Evolutionary conservation across 345 rosid genomes (phyloP), one percentile per base, ranked within the genome.

Genomic region (Eucalyptus viminalis): DNA sequence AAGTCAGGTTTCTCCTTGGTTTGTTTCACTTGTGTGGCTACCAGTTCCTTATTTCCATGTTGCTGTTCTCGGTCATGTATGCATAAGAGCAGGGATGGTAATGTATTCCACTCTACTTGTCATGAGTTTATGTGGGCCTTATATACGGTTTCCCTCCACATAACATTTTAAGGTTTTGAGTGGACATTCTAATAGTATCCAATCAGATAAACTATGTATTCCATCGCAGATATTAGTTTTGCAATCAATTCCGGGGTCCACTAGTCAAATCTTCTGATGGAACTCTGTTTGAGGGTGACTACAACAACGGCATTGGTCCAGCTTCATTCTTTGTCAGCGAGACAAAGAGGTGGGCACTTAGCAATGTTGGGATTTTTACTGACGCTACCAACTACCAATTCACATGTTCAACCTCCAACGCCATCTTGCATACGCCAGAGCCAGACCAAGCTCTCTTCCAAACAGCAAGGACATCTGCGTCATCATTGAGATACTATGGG

Each of bases 401-500:
- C 88, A 92, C 8, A 37, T 49, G 4, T 53, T 81, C 51, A 45
- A 60, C 92, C 14, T 76, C 65, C 37, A 88, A 92, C 34, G 93
- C 91, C n/a, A 62, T 90, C 89, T 88, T 92, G 69, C 89, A 87
- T 49, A 92, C 93, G 54, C 49, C 65, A 0, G 90, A 91, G 49
- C 54, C 65, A 1, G 92, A 91, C 34, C 34, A 17, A 65, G 19
- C 31, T 88, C 87, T 94, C 80, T 93, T 93, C 88, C 94, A 92
- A 89, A 92, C 98, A 43, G 94, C 97, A 6, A 91, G 96, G 87
- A 60, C 92, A 85, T 95, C 99, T 86, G 95, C 97, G 80, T 94
- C 97, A 17, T 96, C 99, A n/a, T 88, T 97, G 86, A 94, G 98
- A 91, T 96, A 96, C 92, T 96, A 95, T 34, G 99, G 98, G 21